Conservation (phyloP, 768 basidiomycete genomes). For the Hysterangium stoloniferum region DNA sequence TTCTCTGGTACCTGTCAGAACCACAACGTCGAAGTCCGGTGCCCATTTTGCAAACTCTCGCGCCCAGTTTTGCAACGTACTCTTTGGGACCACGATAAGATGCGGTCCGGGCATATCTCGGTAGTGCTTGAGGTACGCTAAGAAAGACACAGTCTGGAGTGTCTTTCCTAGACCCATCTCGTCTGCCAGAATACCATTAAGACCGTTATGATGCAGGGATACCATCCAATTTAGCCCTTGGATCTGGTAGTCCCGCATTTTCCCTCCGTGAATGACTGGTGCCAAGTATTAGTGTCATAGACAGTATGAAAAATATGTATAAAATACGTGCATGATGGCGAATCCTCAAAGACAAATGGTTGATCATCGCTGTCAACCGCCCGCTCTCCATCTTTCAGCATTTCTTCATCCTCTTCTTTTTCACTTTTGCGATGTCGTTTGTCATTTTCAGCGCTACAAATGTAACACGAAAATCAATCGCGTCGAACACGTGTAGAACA, state of each 20-base stretch:
- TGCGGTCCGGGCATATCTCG: conserved; percentile 73
- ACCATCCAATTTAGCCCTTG: conserved; percentile 99
- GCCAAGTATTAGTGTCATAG: too few relatives aligned
- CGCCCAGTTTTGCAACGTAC: conserved; percentile 94
- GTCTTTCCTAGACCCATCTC: conserved; percentile 99
- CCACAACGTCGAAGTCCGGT: conserved; percentile 73
- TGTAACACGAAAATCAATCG: too few relatives aligned
- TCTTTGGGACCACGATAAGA: conserved; percentile 96
- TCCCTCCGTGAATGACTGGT: conserved; percentile 81
- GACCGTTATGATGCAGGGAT: conserved; percentile 88
- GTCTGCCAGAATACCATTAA: conserved; percentile 95
- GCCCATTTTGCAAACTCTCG: conserved; percentile 92
- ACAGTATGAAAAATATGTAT: too few relatives aligned
- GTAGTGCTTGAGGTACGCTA: conserved; percentile 88
- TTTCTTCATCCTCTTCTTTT: conserved; percentile 96
- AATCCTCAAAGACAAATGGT: too few relatives aligned
- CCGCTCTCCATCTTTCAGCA: conserved; percentile 83
- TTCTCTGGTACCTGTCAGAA: conserved; percentile 83
- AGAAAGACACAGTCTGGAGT: conserved; percentile 94
- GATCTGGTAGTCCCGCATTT: conserved; percentile 90
- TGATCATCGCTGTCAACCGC: too few relatives aligned
- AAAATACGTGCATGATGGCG: too few relatives aligned
- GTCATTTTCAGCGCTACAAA: conserved; percentile 49
- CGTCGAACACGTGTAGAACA: neutral
- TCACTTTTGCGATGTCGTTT: conserved; percentile 92